Conservation (phyloP, 2,329 filamentous ascomycete species). For the Delphinella strobiligena region DNA sequence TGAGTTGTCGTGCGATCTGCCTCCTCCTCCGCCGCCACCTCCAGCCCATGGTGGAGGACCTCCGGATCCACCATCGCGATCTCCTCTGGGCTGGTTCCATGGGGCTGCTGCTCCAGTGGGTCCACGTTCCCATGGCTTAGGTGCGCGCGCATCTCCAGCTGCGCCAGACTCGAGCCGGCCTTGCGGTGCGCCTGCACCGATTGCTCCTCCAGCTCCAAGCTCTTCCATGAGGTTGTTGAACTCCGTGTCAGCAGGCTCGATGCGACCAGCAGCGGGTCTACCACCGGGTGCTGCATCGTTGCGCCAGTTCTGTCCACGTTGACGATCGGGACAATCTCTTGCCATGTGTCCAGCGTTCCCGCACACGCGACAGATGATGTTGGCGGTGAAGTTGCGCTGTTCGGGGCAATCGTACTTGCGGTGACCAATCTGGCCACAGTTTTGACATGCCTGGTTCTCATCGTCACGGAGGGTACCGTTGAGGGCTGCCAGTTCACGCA, state of each 20-base stretch:
- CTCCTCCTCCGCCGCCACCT: constrained; percentile 10
- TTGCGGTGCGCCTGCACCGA: constrained; percentile 46
- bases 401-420: constrained; percentile 98
- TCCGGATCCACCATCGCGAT: constrained; percentile 16
- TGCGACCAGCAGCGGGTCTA: constrained; percentile 36
- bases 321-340: constrained; percentile 89
- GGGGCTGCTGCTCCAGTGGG: constrained; percentile 54
- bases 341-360: constrained; percentile 98
- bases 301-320: constrained; percentile 83
- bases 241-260: constrained; percentile 74
- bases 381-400: constrained; percentile 96
- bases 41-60: constrained; percentile 25
- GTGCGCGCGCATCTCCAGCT: constrained; percentile 41
- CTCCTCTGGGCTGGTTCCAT: constrained; percentile 11
- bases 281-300: constrained; percentile 42
- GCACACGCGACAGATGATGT: constrained; percentile 96
- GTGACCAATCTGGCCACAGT: constrained; percentile 96
- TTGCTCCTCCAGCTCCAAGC: constrained; percentile 61
- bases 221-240: constrained; percentile 99
- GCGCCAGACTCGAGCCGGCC: constrained; percentile 72
- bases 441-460: constrained; percentile 98
- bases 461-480: constrained; percentile 99
- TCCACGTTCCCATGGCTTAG: constrained; percentile 77
- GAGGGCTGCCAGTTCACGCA: constrained; percentile 90
- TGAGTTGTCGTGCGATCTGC: constrained; percentile 8